Evolutionary conservation across 805 yeast species (phyloP).

Genomic region (Candida caryicola): DNA sequence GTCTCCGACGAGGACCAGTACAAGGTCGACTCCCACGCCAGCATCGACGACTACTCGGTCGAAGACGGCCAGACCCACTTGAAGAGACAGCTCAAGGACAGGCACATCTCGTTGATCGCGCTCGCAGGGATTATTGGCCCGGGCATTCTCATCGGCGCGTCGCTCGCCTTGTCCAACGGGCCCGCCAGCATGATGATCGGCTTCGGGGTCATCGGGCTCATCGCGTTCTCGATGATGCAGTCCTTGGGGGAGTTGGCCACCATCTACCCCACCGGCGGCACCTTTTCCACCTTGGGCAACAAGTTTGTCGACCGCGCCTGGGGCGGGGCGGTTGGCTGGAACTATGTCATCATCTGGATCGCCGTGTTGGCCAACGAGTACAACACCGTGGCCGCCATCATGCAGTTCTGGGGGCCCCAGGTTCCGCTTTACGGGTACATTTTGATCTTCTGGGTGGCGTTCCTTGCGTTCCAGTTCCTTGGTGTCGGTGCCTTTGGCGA

Average conservation of each 20-base stretch:
- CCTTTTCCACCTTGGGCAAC: slow-evolving; percentile 52
- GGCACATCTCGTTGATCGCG: slow-evolving; percentile 51
- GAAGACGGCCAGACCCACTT: slow-evolving; percentile 10
- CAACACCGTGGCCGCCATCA: slow-evolving; percentile 49
- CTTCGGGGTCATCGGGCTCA: slow-evolving; percentile 50
- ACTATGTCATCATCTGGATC: slow-evolving; percentile 54
- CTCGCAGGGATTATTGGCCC: slow-evolving; percentile 62
- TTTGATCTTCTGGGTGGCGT: slow-evolving; percentile 50
- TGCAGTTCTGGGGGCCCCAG: slow-evolving; percentile 49
- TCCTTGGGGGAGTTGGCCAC: slow-evolving; percentile 57
- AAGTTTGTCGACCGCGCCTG: slow-evolving; percentile 52
- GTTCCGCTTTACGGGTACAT: slow-evolving; percentile 57
- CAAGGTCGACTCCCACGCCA: background rate
- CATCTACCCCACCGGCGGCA: slow-evolving; percentile 48
- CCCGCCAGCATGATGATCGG: slow-evolving; percentile 55
- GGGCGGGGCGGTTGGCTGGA: slow-evolving; percentile 56
- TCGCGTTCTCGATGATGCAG: slow-evolving; percentile 55
- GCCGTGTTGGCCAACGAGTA: slow-evolving; percentile 56
- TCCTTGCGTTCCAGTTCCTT: slow-evolving; percentile 48
- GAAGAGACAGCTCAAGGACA: slow-evolving; percentile 35
- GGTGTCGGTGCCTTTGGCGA: slow-evolving; percentile 58
- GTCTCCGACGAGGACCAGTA: slow-evolving; percentile 1
- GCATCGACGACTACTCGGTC: slow-evolving; percentile 6
- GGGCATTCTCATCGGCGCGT: slow-evolving; percentile 54
- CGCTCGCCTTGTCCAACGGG: slow-evolving; percentile 47